Evolutionary conservation across 768 basidiomycete genomes (phyloP).

Genomic region (Coprinopsis marcescibilis): DNA sequence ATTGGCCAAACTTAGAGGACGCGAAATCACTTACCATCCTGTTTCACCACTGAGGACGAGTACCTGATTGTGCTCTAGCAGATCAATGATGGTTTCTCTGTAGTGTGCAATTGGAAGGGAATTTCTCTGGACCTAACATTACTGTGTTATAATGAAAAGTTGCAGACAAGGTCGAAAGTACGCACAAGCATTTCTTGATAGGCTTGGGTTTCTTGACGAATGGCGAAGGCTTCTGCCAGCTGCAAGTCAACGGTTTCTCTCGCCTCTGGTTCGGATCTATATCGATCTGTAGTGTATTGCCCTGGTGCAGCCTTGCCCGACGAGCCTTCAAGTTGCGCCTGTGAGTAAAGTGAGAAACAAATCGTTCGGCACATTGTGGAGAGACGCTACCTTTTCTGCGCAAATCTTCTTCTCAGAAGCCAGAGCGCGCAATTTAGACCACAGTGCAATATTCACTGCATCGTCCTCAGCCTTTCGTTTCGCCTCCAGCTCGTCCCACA

Average conservation of each 20-base stretch:
- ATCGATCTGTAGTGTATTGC: neutral
- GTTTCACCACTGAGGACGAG: constrained; percentile 70
- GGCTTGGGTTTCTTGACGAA: constrained; percentile 52
- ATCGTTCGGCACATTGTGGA: neutral
- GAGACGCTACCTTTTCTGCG: constrained; percentile 33
- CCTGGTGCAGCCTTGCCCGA: neutral
- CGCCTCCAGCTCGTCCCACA: constrained; percentile 87
- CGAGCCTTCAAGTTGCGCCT: neutral
- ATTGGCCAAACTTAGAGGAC: neutral
- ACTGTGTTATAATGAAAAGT: constrained; percentile 2
- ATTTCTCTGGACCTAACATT: constrained; percentile 60
- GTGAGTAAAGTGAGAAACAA: neutral
- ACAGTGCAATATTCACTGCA: constrained; percentile 56
- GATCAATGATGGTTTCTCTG: constrained; percentile 62
- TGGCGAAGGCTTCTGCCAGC: constrained; percentile 35
- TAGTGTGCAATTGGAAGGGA: constrained; percentile 82
- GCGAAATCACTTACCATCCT: constrained; percentile 26
- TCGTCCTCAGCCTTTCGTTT: constrained; percentile 58
- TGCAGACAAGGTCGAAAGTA: constrained; percentile 12
- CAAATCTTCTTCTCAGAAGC: constrained; percentile 53
- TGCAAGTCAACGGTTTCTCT: constrained; percentile 6
- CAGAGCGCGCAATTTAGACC: constrained; percentile 64
- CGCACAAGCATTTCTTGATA: constrained; percentile 90
- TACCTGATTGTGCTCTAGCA: constrained; percentile 70
- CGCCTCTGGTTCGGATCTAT: neutral